Base-by-base conservation (phyloP, 768 basidiomycete species). In the Tricholoma furcatifolium region DNA sequence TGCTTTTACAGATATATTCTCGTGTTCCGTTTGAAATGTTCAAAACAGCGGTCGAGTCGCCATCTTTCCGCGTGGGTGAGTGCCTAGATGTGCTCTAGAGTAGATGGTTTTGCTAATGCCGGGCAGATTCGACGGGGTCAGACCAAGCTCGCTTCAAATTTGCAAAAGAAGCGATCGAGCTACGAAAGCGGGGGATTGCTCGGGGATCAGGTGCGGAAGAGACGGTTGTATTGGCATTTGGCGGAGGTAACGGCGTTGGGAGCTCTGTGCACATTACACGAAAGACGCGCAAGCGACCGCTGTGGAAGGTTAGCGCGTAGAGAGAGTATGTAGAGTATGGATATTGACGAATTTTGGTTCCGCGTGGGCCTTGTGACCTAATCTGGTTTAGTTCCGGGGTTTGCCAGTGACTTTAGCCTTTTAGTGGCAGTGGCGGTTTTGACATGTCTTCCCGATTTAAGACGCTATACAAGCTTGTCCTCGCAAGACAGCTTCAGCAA, bases 151-250 rank as follows among this genome's bases (percentile, higher is more conserved):
- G 93, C 42, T 97, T 94, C 74, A 88, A 87, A 63, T 95, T 95
- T 70, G 91, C 92, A 3, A 95, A 94, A 69, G 91, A 91, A 58
- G 90, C 86, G 11, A 87, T 95, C 62, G 88, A 91, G 62, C 62
- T 86, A 62, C 80, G 93, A 60, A 95, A 91, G 70, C 83, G 82
- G 64, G 84, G 84, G n/a, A 79, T 84, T 65, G 80, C 83, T 42
- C 82, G 85, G 56, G 85, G 83, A 48, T 73, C 78, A 56, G 84
- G 87, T 51, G 84, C 82, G 54, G 89, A 91, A 68, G 92, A 94
- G 71, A 91, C 89, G n/a, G 92, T 95, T 39, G 92, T 96, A 47
- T 76, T 95, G 60, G 91, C 91, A 34, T 93, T 94, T 71, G 89
- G 89, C 53, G 87, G 84, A 56, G 77, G 75, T 60, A 84, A 76